Base-by-base conservation (phyloP, 495 filamentous ascomycete genomes). In the Penicillium taxi region DNA sequence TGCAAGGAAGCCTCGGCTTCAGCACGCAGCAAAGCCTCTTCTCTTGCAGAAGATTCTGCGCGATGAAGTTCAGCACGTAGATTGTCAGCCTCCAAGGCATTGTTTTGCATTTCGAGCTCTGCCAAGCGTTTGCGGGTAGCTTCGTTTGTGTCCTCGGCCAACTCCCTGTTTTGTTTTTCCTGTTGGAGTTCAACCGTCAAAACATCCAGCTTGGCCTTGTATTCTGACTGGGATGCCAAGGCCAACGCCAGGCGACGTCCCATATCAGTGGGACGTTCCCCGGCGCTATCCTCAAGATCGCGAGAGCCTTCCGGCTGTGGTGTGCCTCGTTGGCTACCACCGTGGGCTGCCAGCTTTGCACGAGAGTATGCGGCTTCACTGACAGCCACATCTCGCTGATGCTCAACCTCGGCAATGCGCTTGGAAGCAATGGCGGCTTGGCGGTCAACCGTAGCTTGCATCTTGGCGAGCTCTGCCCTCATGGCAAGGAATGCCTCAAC, bases 281-380 rank as follows among this genome's bases (percentile, higher is more conserved):
- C 52, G 19, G 69, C 58, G 16, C 75, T 70, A 6, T 72, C 66
- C 13, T 75, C 76, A 9, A 46, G 47, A 19, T 83, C 81, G 13
- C 71, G 70, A 12, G 73, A 58, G 7, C 55, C 63, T 41, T 88
- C 86, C 0, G 77, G 75, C 45, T 82, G 80, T 6, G 84, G 80
- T 2, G 83, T 82, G 35, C 81, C 78, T 13, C 68, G 66, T 39
- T 78, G 73, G 41, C 82, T 86, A 12, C 82, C 80, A 35, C 77
- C 73, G 41, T 86, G 83, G 2, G 87, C 88, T 25, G 88, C 91
- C 12, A 95, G 69, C 50, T 86, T 94, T 5, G 93, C 85, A 51
- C 94, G 94, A 15, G 88, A 86, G 65, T 96, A 96, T 1, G 87
- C 83, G 0, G 93, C 91, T 59, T 96, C 93, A 42, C 77, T 81